Evolutionary conservation across 768 basidiomycete genomes (phyloP).

Genomic region (Trametes sanguinea): DNA sequence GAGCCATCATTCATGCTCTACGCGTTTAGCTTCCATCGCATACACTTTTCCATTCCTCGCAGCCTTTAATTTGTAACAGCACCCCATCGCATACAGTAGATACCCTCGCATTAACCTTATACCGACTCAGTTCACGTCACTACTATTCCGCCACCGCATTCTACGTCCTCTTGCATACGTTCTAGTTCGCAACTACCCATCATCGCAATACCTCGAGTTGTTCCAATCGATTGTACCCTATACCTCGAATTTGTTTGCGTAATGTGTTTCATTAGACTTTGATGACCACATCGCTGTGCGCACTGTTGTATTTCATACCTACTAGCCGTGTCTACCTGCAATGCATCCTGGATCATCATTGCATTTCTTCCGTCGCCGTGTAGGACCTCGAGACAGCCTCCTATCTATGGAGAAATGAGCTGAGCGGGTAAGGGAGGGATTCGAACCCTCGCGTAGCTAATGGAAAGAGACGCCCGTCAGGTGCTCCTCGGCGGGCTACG

Average conservation of each 20-base stretch:
- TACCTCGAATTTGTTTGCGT: slow-evolving; percentile 13
- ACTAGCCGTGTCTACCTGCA: neutral
- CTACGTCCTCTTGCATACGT: slow-evolving; percentile 11
- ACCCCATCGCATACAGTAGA: slow-evolving; percentile 6
- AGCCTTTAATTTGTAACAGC: neutral
- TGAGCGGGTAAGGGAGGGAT: neutral
- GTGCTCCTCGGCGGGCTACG: slow-evolving; percentile 7
- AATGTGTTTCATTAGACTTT: slow-evolving; percentile 10
- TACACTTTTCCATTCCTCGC: slow-evolving; percentile 12
- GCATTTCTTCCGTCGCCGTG: neutral
- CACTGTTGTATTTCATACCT: neutral
- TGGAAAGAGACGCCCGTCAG: slow-evolving; percentile 1
- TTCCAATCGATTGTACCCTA: slow-evolving; percentile 9
- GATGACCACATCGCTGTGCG: neutral
- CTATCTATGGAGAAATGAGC: too few species aligned
- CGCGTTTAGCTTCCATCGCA: neutral
- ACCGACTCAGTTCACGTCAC: slow-evolving; percentile 2
- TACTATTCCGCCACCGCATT: slow-evolving; percentile 8
- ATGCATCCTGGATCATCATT: neutral
- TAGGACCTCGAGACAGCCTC: too few species aligned
- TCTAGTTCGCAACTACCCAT: slow-evolving; percentile 2
- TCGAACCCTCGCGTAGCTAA: neutral
- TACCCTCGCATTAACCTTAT: slow-evolving; percentile 19
- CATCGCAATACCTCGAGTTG: slow-evolving; percentile 3
- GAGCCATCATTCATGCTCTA: slow-evolving; percentile 10